phyloP scores from a whole-genome alignment of 768 basidiomycete genomes.

The Pleurotus pulmonarius region DNA sequence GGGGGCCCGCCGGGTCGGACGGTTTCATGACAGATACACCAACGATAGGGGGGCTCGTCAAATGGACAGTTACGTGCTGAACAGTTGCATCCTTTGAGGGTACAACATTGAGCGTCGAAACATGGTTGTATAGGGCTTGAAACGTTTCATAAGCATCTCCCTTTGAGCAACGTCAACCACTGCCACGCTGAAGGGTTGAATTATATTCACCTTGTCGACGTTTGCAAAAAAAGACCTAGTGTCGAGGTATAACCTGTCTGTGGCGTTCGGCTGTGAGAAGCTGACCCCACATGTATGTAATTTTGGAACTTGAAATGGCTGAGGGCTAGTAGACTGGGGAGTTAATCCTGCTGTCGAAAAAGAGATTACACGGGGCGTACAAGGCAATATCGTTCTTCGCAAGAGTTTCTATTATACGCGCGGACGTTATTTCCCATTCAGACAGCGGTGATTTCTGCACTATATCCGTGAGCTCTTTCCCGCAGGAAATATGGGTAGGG shows the following conservation, averaged over 20 bases:
- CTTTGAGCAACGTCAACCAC: conserved; percentile 20
- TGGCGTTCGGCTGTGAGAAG: conserved; percentile 22
- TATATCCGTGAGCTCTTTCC: conserved; percentile 31
- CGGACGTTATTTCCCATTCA: conserved; percentile 53
- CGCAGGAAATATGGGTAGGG: conserved; percentile 30
- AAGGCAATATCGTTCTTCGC: conserved; percentile 41
- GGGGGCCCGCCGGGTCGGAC: conserved; percentile 13
- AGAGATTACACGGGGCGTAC: conserved; percentile 30
- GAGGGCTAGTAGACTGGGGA: conserved; percentile 41
- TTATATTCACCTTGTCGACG: conserved; percentile 31
- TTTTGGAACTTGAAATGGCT: conserved; percentile 46
- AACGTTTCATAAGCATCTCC: conserved; percentile 51
- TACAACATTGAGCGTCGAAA: conserved; percentile 22
- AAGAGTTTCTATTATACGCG: conserved; percentile 43
- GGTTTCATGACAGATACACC: conserved; percentile 17
- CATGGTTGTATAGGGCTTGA: conserved; percentile 34
- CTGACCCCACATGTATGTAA: conserved; percentile 29
- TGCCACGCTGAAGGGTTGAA: background rate
- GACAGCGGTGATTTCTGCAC: conserved; percentile 37
- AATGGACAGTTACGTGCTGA: conserved; percentile 4
- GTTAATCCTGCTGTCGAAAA: conserved; percentile 1
- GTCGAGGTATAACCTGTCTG: conserved; percentile 52
- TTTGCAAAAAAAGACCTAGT: conserved; percentile 47
- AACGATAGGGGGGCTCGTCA: conserved; percentile 14
- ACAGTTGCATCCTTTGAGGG: background rate